These are phyloP conservation scores for Paecilomyces fulvus DNA, from an alignment of 2,329 filamentous ascomycete genomes.

Conservation along the genomic window DNA sequence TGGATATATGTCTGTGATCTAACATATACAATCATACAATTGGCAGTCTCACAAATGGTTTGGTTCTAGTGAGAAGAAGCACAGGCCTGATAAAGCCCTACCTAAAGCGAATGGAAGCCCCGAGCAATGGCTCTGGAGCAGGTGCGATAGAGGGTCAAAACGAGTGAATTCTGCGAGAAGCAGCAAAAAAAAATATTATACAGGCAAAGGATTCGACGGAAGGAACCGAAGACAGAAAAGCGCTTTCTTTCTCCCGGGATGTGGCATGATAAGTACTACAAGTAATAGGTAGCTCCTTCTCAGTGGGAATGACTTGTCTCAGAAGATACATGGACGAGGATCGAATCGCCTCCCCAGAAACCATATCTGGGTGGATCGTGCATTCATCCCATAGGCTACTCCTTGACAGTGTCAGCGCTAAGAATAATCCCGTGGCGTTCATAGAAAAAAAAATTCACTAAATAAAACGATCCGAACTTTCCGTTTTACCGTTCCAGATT, in stretches of 20 bases:
- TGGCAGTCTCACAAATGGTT: not conserved
- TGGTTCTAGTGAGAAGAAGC: not conserved
- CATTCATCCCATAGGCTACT: not conserved
- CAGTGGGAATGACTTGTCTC: not conserved
- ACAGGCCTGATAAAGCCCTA: not conserved
- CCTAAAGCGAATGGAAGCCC: not conserved
- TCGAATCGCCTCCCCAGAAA: not conserved
- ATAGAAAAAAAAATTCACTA: not conserved
- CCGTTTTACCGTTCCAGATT: not conserved
- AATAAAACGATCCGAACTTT: not conserved
- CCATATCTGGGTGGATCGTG: not conserved
- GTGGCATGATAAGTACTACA: not conserved
- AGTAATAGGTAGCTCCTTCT: no score
- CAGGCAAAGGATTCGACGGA: not conserved
- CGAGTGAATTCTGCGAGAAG: not conserved
- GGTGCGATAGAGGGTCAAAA: not conserved
- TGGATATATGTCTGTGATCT: not conserved
- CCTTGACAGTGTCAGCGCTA: not conserved
- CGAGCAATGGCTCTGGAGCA: not conserved
- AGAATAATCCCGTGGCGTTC: not conserved
- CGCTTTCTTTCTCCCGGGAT: not conserved
- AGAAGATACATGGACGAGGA: not conserved
- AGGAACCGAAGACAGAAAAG: not conserved
- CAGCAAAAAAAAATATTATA: not conserved
- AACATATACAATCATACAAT: not conserved